Percentiles rank a stretch among this genome's conserved stretches.
phyloP scores from a whole-genome alignment of 129 eudicot species.

The Oenanthe sinensis region DNA sequence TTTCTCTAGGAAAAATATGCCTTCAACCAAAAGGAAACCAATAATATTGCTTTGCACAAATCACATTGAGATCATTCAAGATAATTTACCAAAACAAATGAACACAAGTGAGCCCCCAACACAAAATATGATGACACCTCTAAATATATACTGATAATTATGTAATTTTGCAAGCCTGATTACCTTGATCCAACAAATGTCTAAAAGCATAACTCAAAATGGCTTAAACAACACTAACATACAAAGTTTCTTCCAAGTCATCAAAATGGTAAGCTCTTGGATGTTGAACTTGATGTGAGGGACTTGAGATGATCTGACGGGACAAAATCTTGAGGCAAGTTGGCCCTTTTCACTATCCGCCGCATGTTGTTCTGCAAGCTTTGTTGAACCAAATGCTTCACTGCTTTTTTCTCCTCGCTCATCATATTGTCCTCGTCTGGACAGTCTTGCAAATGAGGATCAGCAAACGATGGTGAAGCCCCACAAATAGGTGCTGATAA shows the following conservation, averaged over 20 bases:
- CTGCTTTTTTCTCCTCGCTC: conserved; percentile 85
- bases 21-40: not conserved
- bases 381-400: conserved; percentile 78
- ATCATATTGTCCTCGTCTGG: conserved; percentile 42
- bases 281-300: conserved; percentile 65
- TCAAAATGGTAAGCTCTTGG: conserved; percentile 95
- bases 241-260: not conserved
- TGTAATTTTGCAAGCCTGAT: not conserved
- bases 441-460: conserved; percentile 15
- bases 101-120: not conserved
- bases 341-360: conserved; percentile 85
- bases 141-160: conserved; percentile 8
- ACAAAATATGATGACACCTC: not conserved
- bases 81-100: not conserved
- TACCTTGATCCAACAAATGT: not conserved
- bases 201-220: not conserved
- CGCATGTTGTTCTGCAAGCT: conserved; percentile 89
- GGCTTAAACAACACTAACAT: conserved; percentile 9
- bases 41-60: not conserved
- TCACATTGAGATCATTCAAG: not conserved
- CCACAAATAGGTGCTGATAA: conserved; percentile 64
- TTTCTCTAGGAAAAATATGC: not conserved
- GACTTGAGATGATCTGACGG: conserved; percentile 82
- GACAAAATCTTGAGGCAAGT: conserved; percentile 80
- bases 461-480: conserved; percentile 22